These are phyloP conservation scores for Coemansia umbellata DNA, from an alignment of 192 early-diverging fungal genomes.

Conservation along the genomic window DNA sequence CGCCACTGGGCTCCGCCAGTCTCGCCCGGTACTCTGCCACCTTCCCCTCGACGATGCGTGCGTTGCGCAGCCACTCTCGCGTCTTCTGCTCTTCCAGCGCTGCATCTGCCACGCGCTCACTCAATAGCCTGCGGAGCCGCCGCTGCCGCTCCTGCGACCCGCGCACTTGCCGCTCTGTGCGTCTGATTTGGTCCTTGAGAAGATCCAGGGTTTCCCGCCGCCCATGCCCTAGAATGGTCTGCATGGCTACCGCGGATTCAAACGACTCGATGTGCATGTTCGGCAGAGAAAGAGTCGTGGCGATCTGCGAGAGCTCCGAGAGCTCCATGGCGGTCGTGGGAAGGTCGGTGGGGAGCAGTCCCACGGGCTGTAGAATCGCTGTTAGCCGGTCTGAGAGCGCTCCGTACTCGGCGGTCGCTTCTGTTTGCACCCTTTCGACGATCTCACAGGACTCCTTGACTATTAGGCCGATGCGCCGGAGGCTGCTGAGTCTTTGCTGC, in stretches of 20 bases:
- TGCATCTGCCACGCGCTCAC: constrained; percentile 1
- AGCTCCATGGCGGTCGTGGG: constrained; percentile 18
- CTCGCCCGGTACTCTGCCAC: constrained; percentile 29
- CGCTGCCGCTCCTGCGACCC: constrained; percentile 22
- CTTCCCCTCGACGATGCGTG: constrained; percentile 32
- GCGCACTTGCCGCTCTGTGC: background rate
- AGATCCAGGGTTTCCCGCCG: constrained; percentile 1
- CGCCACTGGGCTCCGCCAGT: constrained; percentile 6
- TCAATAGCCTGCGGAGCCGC: constrained; percentile 15
- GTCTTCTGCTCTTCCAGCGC: constrained; percentile 46
- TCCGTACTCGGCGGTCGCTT: constrained; percentile 25
- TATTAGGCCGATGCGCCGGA: constrained; percentile 5
- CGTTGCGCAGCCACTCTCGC: constrained; percentile 45
- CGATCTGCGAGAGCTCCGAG: constrained; percentile 14
- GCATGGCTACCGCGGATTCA: constrained; percentile 21
- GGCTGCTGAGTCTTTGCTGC: constrained; percentile 14
- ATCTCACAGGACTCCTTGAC: constrained; percentile 1
- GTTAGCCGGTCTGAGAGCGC: constrained; percentile 9
- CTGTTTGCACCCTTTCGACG: constrained; percentile 12
- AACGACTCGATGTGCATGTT: constrained; percentile 28
- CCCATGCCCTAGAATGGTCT: constrained; percentile 16
- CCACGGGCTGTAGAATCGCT: constrained; percentile 15
- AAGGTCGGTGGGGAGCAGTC: constrained; percentile 5
- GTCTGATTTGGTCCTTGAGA: background rate
- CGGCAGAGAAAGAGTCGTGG: constrained; percentile 5